Percentiles rank a stretch among this genome's conserved stretches.
Evolutionary conservation across 2,329 filamentous ascomycete species (phyloP).

Genomic region (Huntiella abstrusa): DNA sequence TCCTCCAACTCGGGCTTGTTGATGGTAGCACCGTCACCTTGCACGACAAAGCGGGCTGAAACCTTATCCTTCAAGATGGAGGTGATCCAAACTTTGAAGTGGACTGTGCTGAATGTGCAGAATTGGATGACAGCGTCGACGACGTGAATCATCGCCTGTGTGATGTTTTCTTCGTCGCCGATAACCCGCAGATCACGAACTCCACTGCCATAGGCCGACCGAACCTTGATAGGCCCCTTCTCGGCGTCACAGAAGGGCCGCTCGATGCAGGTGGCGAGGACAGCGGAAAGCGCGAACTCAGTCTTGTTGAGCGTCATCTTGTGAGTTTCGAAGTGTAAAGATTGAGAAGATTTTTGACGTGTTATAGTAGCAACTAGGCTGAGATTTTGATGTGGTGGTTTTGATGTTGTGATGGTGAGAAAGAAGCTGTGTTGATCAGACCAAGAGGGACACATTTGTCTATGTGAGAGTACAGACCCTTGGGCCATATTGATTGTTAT

Average conservation of each 20-base stretch:
- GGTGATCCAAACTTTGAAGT: constrained; percentile 44
- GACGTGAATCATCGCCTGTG: constrained; percentile 63
- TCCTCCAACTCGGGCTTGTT: constrained; percentile 55
- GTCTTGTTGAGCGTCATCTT: constrained; percentile 62
- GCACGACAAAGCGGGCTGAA: constrained; percentile 50
- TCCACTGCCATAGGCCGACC: constrained; percentile 41
- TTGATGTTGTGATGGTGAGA: constrained; percentile 51
- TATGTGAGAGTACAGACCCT: too few relatives aligned
- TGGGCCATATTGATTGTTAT: constrained; percentile 42
- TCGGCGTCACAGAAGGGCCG: constrained; percentile 77
- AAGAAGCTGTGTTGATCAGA: constrained; percentile 46
- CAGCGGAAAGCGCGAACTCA: constrained; percentile 55
- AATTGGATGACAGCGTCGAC: constrained; percentile 64
- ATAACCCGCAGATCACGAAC: constrained; percentile 49
- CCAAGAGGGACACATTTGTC: too few relatives aligned
- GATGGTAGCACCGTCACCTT: constrained; percentile 68
- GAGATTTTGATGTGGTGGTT: constrained; percentile 27
- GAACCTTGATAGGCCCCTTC: constrained; percentile 57
- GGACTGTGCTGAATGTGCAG: constrained; percentile 48
- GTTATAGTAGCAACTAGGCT: too few relatives aligned
- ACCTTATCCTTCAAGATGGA: constrained; percentile 45
- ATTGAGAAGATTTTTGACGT: too few relatives aligned
- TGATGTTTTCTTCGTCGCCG: constrained; percentile 65
- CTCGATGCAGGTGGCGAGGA: constrained; percentile 62
- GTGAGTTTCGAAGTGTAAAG: constrained; percentile 61